These are phyloP conservation scores for Silene latifolia DNA, from an alignment of 148 eudicot species.

Conservation along the genomic window DNA sequence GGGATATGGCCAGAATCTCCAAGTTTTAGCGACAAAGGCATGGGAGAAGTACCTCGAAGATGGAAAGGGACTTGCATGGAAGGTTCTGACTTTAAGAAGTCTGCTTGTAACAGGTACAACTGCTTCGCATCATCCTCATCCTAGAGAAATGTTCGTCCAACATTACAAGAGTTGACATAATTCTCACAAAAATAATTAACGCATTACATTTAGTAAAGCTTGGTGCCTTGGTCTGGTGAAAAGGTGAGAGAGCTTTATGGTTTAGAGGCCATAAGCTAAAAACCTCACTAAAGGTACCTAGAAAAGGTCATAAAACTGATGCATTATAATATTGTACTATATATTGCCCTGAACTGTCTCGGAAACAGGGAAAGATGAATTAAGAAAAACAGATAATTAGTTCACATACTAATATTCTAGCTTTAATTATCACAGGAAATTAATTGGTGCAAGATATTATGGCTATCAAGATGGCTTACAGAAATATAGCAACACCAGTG, in stretches of 20 bases:
- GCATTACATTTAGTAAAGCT: not conserved
- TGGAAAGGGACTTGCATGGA: conserved; percentile 77
- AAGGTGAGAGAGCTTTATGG: not conserved
- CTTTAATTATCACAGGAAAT: conserved; percentile 33
- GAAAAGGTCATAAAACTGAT: not conserved
- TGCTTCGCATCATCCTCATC: not conserved
- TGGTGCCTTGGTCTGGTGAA: not conserved
- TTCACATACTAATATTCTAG: not conserved
- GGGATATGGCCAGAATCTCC: conserved; percentile 80
- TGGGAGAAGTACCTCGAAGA: conserved; percentile 51
- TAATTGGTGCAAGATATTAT: conserved; percentile 68
- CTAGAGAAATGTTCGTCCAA: not conserved
- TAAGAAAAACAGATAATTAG: not conserved
- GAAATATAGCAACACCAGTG: conserved; percentile 15
- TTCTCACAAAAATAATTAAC: not conserved
- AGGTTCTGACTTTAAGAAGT: conserved; percentile 43
- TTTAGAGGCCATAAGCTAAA: not conserved
- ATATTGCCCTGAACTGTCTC: not conserved
- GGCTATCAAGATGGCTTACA: conserved; percentile 13
- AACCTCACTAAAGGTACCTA: not conserved
- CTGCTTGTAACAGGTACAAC: conserved; percentile 52
- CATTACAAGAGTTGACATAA: not conserved
- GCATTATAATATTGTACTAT: not conserved
- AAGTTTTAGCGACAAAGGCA: conserved; percentile 51
- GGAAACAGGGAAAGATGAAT: not conserved